Base-by-base conservation (phyloP, 1,139 yeast species). In the Lodderomyces parapsilosis region DNA sequence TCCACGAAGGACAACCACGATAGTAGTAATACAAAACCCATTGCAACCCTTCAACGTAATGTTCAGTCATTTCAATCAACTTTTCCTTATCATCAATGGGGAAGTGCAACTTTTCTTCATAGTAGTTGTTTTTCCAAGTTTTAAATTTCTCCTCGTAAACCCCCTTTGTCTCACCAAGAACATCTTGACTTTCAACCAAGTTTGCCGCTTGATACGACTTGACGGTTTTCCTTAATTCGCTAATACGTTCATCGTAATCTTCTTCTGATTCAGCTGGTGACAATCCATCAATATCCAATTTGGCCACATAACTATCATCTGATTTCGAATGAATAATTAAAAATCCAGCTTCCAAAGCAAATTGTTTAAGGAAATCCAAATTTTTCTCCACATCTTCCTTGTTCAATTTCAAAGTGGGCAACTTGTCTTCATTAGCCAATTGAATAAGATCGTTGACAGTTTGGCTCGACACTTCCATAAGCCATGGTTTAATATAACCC, bases 11-110 rank as follows among this genome's bases (percentile, higher is more conserved):
- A 58, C 88, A 84, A 19, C 97, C 98, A 54, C 79, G 78, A 59
- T 89, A 91, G 63, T 91, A 91, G 65, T 91, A 91, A 58, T 78
- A 84, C 63, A 91, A 72, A 13, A 91, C 97, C 98, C 98, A 91
- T 65, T 91, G 98, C 51, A 91, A 74, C 54, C 98, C 98, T 65
- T 91, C 96, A 38, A 91, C 73, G 59, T 90, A 91, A 62, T 89
- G 91, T 53, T 82, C 82, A n/a, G 95, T 78, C 55, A 89, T 62
- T 24, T 78, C 78, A 17, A 64, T 64, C 55, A 91, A 67, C 49
- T 80, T 68, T 2, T 79, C 84, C 25, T 76, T 80, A 43, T 81
- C 74, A 34, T 39, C 33, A 39, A 79, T 70, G 14, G 86, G 77
- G 51, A 88, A 87, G 9, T 80, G 80, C 49, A 94, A 73, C 60